phyloP scores from a whole-genome alignment of 768 basidiomycete genomes.

The Boletus tylopilopsis region DNA sequence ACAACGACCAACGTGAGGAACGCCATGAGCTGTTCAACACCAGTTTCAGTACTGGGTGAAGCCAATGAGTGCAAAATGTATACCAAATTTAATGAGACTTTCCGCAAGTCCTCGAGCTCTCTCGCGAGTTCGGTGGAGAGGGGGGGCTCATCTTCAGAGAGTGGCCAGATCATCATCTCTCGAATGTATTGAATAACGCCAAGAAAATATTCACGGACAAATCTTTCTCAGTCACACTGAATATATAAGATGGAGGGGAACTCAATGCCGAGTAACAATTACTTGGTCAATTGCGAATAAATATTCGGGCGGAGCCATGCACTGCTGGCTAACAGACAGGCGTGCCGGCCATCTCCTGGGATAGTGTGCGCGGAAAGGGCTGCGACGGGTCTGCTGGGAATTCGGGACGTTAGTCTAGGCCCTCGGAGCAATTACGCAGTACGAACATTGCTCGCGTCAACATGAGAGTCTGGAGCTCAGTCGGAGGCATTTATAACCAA shows the following conservation, averaged over 20 bases:
- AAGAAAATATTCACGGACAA: neutral
- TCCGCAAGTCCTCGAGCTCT: conserved; percentile 23
- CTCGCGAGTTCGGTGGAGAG: conserved; percentile 13
- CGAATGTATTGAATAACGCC: conserved; percentile 11
- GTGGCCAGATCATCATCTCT: neutral
- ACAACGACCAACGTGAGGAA: conserved; percentile 25
- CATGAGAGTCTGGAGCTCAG: conserved; percentile 1
- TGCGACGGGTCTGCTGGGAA: neutral
- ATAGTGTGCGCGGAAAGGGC: neutral
- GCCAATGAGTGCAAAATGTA: neutral
- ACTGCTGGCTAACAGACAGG: neutral
- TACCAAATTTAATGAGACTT: conserved; percentile 21
- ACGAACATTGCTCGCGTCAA: neutral
- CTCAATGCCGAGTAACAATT: neutral
- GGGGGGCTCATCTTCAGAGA: conserved; percentile 1
- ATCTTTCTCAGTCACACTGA: neutral
- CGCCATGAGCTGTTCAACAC: conserved; percentile 20
- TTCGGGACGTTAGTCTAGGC: conserved; percentile 7
- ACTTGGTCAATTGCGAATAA: no score
- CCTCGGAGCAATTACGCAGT: neutral
- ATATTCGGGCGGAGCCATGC: neutral
- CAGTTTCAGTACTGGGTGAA: neutral
- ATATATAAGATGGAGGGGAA: conserved; percentile 8
- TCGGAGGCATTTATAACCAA: neutral
- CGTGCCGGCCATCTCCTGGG: neutral